Base-by-base conservation (phyloP, 1,139 yeast species). In the Yamadazyma mexicana region DNA sequence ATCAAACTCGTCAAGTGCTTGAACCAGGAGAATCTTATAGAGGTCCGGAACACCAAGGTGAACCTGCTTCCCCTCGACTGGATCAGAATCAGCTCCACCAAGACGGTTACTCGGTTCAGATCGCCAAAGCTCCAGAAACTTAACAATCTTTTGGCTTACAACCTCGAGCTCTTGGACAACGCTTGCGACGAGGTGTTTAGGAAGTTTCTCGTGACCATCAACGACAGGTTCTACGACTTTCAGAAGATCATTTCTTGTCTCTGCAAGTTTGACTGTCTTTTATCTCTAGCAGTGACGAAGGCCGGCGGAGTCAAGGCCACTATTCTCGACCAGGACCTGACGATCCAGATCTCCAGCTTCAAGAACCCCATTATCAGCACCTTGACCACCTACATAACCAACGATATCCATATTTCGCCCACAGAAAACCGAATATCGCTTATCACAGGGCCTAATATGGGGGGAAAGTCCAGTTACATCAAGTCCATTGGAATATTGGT, bases 391-490 rank as follows among this genome's bases (percentile, higher is more conserved):
- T 87, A 82, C 56, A 87, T 91, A 5, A 75, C 96, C 2, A 92
- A 91, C 54, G 80, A 83, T 48, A 75, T 85, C 7, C 42, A 58
- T 2, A 74, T 87, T 65, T 51, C 66, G 3, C 57, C 62, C 11
- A 59, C 66, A 35, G 58, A 64, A 1, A 66, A 75, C 16, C 62
- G 86, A 28, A 75, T 81, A 1, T 62, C 85, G 46, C 72, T 87
- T 35, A 87, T 92, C 26, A 92, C 98, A 0, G 98, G 98, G 12
- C 98, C 98, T 18, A 92, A 92, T 56, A 92, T 92, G 98, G 98
- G 98, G 44, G 98, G 98, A 54, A 92, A 92, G 60, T 88, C 97
- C 1, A 91, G 98, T 0, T 92, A 87, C 59, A 89, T 92, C 38
- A 78, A 96, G 44, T 96, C 92, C 49, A 75, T 87, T 39, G 98